A percentile compares a stretch with the other conserved stretches of the same genome.
Evolutionary conservation across 495 filamentous ascomycete genomes (phyloP).

Genomic region (Zalerion maritima): DNA sequence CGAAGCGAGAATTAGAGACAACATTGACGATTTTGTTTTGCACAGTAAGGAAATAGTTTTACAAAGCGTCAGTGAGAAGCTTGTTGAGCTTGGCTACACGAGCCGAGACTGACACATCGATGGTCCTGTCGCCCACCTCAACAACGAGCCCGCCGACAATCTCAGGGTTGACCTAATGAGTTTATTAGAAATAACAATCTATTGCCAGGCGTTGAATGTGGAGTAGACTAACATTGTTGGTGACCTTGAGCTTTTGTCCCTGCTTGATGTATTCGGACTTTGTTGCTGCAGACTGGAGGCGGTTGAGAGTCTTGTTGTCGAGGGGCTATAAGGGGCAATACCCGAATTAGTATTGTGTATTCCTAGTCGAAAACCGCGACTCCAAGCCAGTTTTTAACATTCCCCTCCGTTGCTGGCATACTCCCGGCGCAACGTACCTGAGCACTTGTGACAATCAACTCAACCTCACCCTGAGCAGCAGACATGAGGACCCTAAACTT

Average conservation of each 20-base stretch:
- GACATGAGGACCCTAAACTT: constrained; percentile 83
- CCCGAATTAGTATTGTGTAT: constrained; percentile 8
- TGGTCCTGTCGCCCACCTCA: constrained; percentile 94
- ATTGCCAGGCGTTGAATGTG: not conserved
- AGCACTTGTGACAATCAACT: constrained; percentile 79
- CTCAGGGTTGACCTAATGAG: constrained; percentile 69
- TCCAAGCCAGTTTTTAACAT: not conserved
- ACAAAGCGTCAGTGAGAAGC: constrained; percentile 88
- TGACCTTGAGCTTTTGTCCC: constrained; percentile 95
- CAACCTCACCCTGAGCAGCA: constrained; percentile 81
- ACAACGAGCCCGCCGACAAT: constrained; percentile 89
- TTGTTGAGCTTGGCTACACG: constrained; percentile 99
- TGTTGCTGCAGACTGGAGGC: constrained; percentile 74
- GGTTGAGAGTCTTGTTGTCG: constrained; percentile 66
- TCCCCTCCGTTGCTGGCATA: constrained; percentile 1
- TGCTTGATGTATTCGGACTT: constrained; percentile 80
- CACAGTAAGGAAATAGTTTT: constrained; percentile 36
- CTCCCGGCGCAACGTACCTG: constrained; percentile 41
- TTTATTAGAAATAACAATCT: constrained; percentile 5
- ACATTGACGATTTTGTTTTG: constrained; percentile 6
- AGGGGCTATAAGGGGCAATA: constrained; percentile 46
- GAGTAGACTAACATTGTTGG: constrained; percentile 56
- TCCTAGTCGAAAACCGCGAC: not conserved
- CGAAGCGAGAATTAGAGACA: too few species aligned
- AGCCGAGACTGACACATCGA: constrained; percentile 88